A percentile compares a stretch with the other conserved stretches of the same genome.
Evolutionary conservation across 306 rosid genomes (phyloP).

Genomic region (Oemleria cerasiformis): DNA sequence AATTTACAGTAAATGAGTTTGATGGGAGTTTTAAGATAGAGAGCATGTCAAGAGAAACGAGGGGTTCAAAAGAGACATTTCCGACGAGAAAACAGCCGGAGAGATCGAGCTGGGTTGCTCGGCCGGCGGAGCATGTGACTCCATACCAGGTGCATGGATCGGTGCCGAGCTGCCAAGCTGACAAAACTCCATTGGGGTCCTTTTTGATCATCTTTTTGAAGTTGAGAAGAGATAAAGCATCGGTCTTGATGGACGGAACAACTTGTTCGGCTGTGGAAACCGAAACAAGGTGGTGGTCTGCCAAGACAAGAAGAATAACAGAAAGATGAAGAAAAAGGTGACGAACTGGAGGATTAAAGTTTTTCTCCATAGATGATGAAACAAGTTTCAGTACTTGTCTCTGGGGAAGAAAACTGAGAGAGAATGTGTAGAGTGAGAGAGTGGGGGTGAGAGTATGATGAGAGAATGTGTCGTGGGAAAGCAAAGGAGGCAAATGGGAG

Average conservation of each 20-base stretch:
- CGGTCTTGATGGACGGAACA: conserved; percentile 56
- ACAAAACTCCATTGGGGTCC: conserved; percentile 62
- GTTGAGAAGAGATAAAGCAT: conserved; percentile 62
- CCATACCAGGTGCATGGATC: conserved; percentile 85
- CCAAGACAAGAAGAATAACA: conserved; percentile 19
- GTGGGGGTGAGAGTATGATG: conserved; percentile 45
- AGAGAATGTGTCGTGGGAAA: conserved; percentile 49
- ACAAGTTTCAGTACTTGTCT: conserved; percentile 14
- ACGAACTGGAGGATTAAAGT: conserved; percentile 18
- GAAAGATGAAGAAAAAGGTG: conserved; percentile 19
- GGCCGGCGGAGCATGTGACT: conserved; percentile 60
- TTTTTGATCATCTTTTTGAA: conserved; percentile 65
- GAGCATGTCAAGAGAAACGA: conserved; percentile 64
- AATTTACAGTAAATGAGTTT: conserved; percentile 63
- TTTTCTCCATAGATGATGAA: conserved; percentile 60
- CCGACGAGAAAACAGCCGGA: conserved; percentile 48
- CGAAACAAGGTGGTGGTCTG: conserved; percentile 16
- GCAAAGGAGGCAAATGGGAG: conserved; percentile 14
- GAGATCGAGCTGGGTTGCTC: conserved; percentile 70
- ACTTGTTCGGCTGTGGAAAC: conserved; percentile 40
- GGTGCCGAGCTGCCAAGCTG: conserved; percentile 55
- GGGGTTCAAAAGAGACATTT: conserved; percentile 50
- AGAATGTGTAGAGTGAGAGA: conserved; percentile 30
- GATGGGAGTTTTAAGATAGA: conserved; percentile 56
- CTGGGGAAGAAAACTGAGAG: conserved; percentile 30